Evolutionary conservation across 805 yeast species (phyloP), one percentile per base, ranked within the genome.

Genomic region (Danielozyma ontarioensis): DNA sequence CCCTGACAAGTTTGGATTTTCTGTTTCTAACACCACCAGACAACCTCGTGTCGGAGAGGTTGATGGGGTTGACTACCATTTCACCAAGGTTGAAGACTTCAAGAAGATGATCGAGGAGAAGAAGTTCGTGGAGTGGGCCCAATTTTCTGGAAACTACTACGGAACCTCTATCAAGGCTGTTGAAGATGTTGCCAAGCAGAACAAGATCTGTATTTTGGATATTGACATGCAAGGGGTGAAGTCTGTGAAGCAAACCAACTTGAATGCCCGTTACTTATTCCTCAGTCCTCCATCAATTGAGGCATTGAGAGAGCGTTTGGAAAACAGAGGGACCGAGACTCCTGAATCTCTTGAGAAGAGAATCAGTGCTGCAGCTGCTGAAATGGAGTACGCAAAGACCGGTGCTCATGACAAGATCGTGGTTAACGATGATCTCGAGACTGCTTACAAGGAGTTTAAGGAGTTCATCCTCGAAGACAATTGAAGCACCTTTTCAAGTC

Each of bases 151-250:
- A 33, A 93, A 93, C 72, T 89, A 84, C 71, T 93, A 93, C 63
- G 99, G 99, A 38, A 93, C 98, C 31, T 72, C 96, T 29, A 71
- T 87, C 50, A 81, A 78, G 53, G 81, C 96, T 19, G 97, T 93
- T 29, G 74, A 83, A 48, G 81, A 80, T 42, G 89, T 84, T 28
- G 58, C 73, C 31, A 60, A 62, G 33, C 57, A 71, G 39, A 84
- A 87, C 48, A 78, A 73, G 59, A 81, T 80, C 33, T 93, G 97
- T 68, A 80, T 93, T 42, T 72, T 93, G 55, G 99, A 93, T 63
- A 93, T 93, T 46, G 99, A 93, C 74, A 89, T 90, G 97, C 97
- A 93, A 68, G 99, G 99, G 46, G 98, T 93, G 51, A 82, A 84
- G 65, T 73, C 87, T 17, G 96, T 93, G 44, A 93, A 93, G 66